Base-by-base conservation (phyloP, 2,329 filamentous ascomycete species). In the Dothideomycetes sp. region DNA sequence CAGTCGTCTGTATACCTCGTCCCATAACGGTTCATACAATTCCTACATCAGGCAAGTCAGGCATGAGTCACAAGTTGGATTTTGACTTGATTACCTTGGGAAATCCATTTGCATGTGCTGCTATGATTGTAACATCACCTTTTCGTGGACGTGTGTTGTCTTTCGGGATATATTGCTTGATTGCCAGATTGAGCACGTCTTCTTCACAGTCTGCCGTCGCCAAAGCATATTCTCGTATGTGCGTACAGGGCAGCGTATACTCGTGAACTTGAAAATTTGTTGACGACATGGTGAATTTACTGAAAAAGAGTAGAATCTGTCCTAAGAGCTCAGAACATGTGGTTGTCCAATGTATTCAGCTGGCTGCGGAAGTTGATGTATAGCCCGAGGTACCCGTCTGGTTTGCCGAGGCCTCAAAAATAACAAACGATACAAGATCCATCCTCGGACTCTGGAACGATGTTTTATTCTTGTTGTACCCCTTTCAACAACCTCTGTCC, bases 1-100 rank as follows among this genome's bases (percentile, higher is more conserved):
- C 5, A 79, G 66, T 13, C 69, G 65, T 13, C 69, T 62, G 50
- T 83, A 68, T 2, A 95, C 67, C 37, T 94, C 85, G 45, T 89
- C 84, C 83, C 87, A 95, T 0, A 95, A 67, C 0, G 89, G 84
- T 54, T 95, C 88, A 56, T 95, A 95, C 2, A 95, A 64, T 68
- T 96, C 89, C 82, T 87, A 42, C 4, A 23, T 8, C 13, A 12
- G 13, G 8, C 5, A 12, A 3, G 19, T 22, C 5, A 7, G 12
- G 4, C 2, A 9, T 25, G 5, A 13, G 3, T 10, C 4, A 7
- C 7, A 11, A 10, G 8, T 6, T n/a, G 10, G 12, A 32, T 7
- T 12, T 8, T 8, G 23, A 10, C 13, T 11, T 3, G 15, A n/a
- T 9, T 20, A 41, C 39, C 72, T 95, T 96, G 9, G 85, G 83